Base-by-base conservation (phyloP, 2,329 filamentous ascomycete species). In the Alternaria sp. region DNA sequence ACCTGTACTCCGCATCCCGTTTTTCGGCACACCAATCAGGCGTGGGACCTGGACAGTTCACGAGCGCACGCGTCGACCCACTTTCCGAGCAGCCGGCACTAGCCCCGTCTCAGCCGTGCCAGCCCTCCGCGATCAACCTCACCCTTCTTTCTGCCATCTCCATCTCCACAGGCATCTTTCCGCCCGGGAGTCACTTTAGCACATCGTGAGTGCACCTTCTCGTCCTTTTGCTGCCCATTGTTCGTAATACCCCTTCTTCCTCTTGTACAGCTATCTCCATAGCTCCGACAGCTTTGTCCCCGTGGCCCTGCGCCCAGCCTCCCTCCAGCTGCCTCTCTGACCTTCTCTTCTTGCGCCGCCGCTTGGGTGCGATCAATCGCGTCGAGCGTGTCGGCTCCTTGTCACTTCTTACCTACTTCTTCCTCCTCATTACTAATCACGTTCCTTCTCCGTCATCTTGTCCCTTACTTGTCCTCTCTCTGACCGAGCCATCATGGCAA, bases 401-500 rank as follows among this genome's bases (percentile, higher is more conserved):
- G 69, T 73, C 66, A 28, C 64, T 62, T 53, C 63, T 60, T 68
- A 53, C 14, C 51, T 50, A 27, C 48, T 58, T 44, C 64, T 67
- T 63, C 59, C 63, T 60, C 65, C 51, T 66, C 68, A 61, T 75
- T 64, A 62, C 74, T 73, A 68, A 60, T 66, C 71, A 62, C 68
- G 59, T 69, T 62, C 57, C 52, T 38, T 71, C 64, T 60, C 70
- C 65, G 59, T 70, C 65, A 66, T 63, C 72, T 71, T 64, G 70
- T 73, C 66, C 63, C 67, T 76, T 68, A 62, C 69, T 72, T 74
- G 73, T 76, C 68, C 74, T 66, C 72, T 70, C 67, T 79, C 78
- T 80, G 75, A 80, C 78, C 73, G 73, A 72, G 76, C 74, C 77
- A 69, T 76, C 66, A 74, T 78, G 78, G 79, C 78, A 80, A 80